Base-by-base conservation (phyloP, 1,139 yeast species). In the Diutina rugosa region DNA sequence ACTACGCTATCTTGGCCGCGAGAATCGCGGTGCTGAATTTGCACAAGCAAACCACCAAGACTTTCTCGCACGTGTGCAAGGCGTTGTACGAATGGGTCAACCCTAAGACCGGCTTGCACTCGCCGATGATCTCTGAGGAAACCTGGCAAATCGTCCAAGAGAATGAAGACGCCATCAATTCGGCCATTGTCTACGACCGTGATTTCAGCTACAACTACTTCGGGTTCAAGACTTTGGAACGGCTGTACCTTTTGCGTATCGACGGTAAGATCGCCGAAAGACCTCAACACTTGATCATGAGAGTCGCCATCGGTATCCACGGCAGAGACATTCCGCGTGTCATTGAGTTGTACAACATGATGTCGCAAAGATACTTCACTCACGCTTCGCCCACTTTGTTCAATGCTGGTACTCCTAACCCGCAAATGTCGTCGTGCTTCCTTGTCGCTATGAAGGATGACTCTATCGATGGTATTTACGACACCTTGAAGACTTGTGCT, bases 1-100 rank as follows among this genome's bases (percentile, higher is more conserved):
- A 93, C 72, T 91, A 93, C 65, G 96, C 97, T 54, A 83, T 84
- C 52, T 79, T 93, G 63, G 99, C 97, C 56, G 98, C 98, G 41
- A 85, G 99, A 72, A 85, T 93, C 60, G 97, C 96, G 46, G 87
- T 91, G 55, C 85, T 95, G 53, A 89, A 90, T 70, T 78, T 91
- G 68, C 97, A 91, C 76, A 90, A 89, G 72, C 96, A 88, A 74
- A 91, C 98, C 58, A 87, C 91, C 64, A 89, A 90, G 72, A 89
- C 81, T 67, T 93, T 87, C 66, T 86, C 95, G 54, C 86, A 84
- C 64, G 96, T 90, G 58, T 74, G 89, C 58, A 78, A 79, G 61
- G 80, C 79, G 59, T 76, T 90, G 64, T 88, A 81, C 69, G 77
- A 76, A 59, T 87, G 87, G 67, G 72, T 82, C 62, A 86, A 90